These are phyloP conservation scores for Aquilaria malaccensis DNA, from an alignment of 345 rosid species.

Conservation along the genomic window DNA sequence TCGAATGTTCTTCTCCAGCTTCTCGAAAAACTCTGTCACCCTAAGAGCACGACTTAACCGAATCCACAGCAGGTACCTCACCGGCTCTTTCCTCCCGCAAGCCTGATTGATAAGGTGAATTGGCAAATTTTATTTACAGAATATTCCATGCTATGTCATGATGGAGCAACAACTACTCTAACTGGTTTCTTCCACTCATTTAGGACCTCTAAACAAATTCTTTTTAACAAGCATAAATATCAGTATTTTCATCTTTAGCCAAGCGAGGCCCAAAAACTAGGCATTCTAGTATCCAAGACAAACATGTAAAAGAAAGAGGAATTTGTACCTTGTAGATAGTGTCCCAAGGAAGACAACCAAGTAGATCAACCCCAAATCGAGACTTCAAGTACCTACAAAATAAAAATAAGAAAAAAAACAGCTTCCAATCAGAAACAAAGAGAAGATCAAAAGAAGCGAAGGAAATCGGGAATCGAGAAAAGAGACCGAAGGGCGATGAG, in stretches of 20 bases:
- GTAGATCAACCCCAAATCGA: conserved; percentile 49
- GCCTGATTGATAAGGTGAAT: conserved; percentile 25
- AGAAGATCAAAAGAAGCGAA: background rate
- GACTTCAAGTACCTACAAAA: conserved; percentile 63
- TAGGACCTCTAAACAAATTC: background rate
- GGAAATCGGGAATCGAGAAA: background rate
- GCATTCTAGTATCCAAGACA: no score
- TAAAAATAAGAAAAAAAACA: background rate
- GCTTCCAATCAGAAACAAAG: background rate
- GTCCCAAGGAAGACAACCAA: conserved; percentile 90
- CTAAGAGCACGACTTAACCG: conserved; percentile 54
- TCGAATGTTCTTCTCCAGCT: conserved; percentile 75
- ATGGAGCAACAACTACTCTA: background rate
- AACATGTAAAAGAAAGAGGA: no score
- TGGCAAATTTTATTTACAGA: no score
- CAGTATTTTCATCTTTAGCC: no score
- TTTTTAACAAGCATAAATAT: no score
- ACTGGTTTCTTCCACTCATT: background rate
- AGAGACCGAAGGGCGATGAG: conserved; percentile 57
- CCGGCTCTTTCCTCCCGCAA: conserved; percentile 52
- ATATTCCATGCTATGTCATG: no score
- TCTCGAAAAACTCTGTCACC: conserved; percentile 59
- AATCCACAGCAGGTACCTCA: conserved; percentile 72
- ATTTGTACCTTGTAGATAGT: conserved; percentile 52
- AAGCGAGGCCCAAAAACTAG: no score